Conservation (phyloP, 441 rosid genomes). For the Kokia cookei region DNA sequence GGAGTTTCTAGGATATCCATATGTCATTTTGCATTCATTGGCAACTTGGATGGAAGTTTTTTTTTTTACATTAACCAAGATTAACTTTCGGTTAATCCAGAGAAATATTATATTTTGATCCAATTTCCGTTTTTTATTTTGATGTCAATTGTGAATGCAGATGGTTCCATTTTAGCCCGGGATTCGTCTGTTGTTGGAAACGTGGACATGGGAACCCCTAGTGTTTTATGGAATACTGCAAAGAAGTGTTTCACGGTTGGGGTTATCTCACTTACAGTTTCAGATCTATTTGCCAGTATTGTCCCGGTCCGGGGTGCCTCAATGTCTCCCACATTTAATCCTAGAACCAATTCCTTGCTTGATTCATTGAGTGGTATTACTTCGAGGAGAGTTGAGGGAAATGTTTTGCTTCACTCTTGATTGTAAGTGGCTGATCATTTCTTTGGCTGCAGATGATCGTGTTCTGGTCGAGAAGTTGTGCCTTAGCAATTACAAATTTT, state of each 20-base stretch:
- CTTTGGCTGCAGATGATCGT: conserved; percentile 47
- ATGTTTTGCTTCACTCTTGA: neutral
- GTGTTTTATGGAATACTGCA: conserved; percentile 29
- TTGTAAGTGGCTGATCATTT: conserved; percentile 1
- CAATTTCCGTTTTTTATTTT: neutral
- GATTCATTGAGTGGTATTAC: conserved; percentile 21
- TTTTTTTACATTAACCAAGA: neutral
- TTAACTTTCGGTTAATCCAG: neutral
- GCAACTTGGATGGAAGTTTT: neutral
- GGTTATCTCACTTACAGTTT: conserved; percentile 39
- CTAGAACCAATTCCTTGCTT: conserved; percentile 17
- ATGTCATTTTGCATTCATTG: neutral
- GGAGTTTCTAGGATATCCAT: neutral
- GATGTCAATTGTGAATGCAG: conserved; percentile 12
- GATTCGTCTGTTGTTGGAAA: neutral
- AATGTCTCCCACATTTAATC: conserved; percentile 64
- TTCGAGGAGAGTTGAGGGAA: neutral
- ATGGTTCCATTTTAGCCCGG: conserved; percentile 16
- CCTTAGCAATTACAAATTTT: conserved; percentile 61
- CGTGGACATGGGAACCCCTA: conserved; percentile 30
- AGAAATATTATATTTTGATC: neutral
- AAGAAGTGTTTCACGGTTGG: conserved; percentile 43
- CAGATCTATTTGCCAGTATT: conserved; percentile 48
- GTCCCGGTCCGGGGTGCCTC: conserved; percentile 45
- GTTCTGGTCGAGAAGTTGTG: conserved; percentile 76